Conservation (phyloP, 768 basidiomycete species). For the Collybiopsis confluens region DNA sequence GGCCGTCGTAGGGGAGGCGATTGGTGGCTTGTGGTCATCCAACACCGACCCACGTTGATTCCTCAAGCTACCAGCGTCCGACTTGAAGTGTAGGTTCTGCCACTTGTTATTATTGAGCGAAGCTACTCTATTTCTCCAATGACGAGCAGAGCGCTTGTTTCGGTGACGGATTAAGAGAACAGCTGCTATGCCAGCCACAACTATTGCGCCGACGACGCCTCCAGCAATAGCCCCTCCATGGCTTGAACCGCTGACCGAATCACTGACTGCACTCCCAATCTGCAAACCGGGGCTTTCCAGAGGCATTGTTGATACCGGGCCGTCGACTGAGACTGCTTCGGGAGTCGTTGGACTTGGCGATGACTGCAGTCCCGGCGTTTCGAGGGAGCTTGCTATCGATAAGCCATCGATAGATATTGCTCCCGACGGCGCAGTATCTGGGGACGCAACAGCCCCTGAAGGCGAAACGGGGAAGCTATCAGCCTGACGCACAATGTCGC, state of each 20-base stretch:
- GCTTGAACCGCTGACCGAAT: constrained; percentile 8
- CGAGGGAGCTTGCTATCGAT: background rate
- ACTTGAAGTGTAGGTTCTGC: constrained; percentile 14
- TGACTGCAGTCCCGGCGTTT: background rate
- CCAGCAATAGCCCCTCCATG: constrained; percentile 12
- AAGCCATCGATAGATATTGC: background rate
- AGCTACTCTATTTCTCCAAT: constrained; percentile 11
- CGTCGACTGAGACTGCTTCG: background rate
- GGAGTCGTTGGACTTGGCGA: background rate
- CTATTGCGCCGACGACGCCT: constrained; percentile 5
- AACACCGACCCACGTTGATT: constrained; percentile 16
- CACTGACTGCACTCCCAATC: background rate
- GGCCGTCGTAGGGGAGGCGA: constrained; percentile 9
- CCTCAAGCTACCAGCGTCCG: constrained; percentile 19
- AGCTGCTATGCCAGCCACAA: constrained; percentile 1
- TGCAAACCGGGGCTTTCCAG: background rate
- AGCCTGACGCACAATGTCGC: too few relatives aligned
- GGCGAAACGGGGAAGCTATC: too few relatives aligned
- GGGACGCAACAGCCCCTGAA: too few relatives aligned
- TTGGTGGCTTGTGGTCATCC: constrained; percentile 10
- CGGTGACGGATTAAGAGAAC: constrained; percentile 1
- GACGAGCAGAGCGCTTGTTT: constrained; percentile 6
- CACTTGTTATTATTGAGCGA: background rate
- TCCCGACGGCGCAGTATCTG: background rate
- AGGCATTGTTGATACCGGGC: constrained; percentile 1